Evolutionary conservation across 495 filamentous ascomycete species (phyloP).

Genomic region (Niebla homalea): DNA sequence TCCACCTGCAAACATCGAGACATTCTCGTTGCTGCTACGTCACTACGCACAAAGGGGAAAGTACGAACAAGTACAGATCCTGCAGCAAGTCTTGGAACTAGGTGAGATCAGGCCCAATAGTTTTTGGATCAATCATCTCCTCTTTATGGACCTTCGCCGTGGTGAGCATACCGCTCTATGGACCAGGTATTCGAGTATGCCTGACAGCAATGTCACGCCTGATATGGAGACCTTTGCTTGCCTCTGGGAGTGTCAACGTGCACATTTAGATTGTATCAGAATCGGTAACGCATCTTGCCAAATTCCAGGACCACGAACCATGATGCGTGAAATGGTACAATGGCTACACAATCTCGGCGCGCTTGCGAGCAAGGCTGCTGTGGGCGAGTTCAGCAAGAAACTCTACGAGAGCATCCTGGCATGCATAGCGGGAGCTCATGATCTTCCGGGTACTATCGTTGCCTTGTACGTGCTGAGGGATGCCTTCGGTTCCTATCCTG

Average conservation of each 20-base stretch:
- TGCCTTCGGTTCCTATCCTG: conserved; percentile 40
- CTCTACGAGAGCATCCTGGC: conserved; percentile 44
- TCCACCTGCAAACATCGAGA: conserved; percentile 56
- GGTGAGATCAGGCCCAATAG: conserved; percentile 51
- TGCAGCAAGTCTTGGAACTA: conserved; percentile 42
- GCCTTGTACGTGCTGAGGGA: conserved; percentile 42
- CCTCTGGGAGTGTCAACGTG: conserved; percentile 48
- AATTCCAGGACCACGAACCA: conserved; percentile 35
- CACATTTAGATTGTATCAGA: conserved; percentile 35
- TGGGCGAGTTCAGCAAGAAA: conserved; percentile 33
- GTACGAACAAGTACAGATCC: conserved; percentile 38
- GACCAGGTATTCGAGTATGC: conserved; percentile 39
- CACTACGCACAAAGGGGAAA: conserved; percentile 52
- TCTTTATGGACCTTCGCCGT: conserved; percentile 44
- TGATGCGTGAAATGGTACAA: conserved; percentile 50
- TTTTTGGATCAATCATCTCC: conserved; percentile 63
- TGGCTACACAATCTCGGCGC: conserved; percentile 31
- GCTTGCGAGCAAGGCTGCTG: conserved; percentile 13
- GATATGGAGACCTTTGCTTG: conserved; percentile 58
- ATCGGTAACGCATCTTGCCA: conserved; percentile 20
- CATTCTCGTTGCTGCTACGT: conserved; percentile 59
- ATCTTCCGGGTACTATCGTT: conserved; percentile 47
- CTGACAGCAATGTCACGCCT: conserved; percentile 33
- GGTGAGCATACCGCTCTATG: conserved; percentile 38
- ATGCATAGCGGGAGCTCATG: conserved; percentile 38